Evolutionary conservation across 2,329 filamentous ascomycete genomes (phyloP).

Genomic region (Tolypocladium ovalisporum): DNA sequence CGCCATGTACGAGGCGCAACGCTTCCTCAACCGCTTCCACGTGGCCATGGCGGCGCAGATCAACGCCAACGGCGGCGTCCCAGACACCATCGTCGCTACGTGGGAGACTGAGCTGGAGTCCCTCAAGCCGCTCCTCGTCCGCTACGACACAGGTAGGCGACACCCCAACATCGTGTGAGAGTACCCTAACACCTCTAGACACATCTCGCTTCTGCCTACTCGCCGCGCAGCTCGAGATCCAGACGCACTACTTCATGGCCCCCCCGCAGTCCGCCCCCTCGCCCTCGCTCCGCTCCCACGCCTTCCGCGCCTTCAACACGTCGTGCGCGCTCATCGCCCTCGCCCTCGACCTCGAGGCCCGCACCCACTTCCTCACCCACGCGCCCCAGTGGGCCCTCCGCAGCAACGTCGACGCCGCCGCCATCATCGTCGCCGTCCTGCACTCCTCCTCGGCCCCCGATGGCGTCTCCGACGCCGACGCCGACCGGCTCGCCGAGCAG

Average conservation of each 20-base stretch:
- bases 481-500: constrained; percentile 17
- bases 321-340: constrained; percentile 32
- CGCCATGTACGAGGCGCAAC: constrained; percentile 34
- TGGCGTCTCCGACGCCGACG: constrained; percentile 12
- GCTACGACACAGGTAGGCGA: constrained; percentile 32
- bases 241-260: constrained; percentile 37
- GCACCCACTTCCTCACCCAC: constrained; percentile 30
- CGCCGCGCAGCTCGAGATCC: constrained; percentile 39
- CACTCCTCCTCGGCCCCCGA: constrained; percentile 27
- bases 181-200: constrained; percentile 19
- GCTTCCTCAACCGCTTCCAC: constrained; percentile 37
- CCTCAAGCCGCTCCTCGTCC: constrained; percentile 33
- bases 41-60: constrained; percentile 36
- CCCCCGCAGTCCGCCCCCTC: constrained; percentile 27
- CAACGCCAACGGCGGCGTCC: constrained; percentile 33
- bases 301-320: constrained; percentile 36
- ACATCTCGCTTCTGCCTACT: constrained; percentile 37
- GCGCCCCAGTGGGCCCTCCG: constrained; percentile 39
- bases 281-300: constrained; percentile 28
- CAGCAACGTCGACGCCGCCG: constrained; percentile 31
- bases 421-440: constrained; percentile 33
- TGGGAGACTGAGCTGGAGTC: constrained; percentile 42
- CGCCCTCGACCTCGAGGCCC: constrained; percentile 30
- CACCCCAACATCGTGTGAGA: background rate
- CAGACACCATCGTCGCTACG: constrained; percentile 32